phyloP scores from a whole-genome alignment of 331 rosid genomes.

The Malus hybrid region DNA sequence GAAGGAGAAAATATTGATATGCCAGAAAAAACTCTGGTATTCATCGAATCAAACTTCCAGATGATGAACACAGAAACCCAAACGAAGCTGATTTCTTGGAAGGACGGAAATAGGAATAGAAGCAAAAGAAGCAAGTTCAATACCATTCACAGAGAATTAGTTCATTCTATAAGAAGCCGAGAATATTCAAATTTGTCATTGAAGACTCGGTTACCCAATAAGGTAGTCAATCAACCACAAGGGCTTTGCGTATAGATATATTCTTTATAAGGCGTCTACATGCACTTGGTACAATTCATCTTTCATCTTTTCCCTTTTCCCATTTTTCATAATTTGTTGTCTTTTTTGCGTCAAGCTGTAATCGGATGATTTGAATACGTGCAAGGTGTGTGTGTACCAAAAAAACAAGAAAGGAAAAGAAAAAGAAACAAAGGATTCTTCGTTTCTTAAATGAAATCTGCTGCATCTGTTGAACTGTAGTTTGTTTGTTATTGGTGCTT shows the following conservation, averaged over 20 bases:
- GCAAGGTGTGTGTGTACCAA: neutral
- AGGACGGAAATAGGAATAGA: constrained; percentile 19
- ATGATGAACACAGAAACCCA: constrained; percentile 30
- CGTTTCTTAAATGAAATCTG: neutral
- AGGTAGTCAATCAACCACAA: constrained; percentile 37
- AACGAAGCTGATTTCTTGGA: constrained; percentile 13
- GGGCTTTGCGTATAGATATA: constrained; percentile 34
- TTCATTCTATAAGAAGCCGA: constrained; percentile 22
- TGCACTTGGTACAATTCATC: constrained; percentile 20
- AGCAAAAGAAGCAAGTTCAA: constrained; percentile 31
- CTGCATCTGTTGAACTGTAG: neutral
- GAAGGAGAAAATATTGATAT: constrained; percentile 76
- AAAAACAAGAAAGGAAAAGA: neutral
- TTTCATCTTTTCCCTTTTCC: neutral
- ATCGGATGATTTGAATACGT: neutral
- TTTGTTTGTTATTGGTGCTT: too few species aligned
- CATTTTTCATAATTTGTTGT: neutral
- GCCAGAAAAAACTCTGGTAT: constrained; percentile 88
- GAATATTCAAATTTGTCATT: constrained; percentile 22
- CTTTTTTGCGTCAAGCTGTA: neutral
- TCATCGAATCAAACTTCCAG: constrained; percentile 52
- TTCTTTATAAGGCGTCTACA: constrained; percentile 32
- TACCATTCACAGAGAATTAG: constrained; percentile 35
- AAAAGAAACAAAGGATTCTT: neutral
- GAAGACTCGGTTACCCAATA: constrained; percentile 37